phyloP scores from a whole-genome alignment of 2,329 filamentous ascomycete species.

The Harringtonia aguacate region DNA sequence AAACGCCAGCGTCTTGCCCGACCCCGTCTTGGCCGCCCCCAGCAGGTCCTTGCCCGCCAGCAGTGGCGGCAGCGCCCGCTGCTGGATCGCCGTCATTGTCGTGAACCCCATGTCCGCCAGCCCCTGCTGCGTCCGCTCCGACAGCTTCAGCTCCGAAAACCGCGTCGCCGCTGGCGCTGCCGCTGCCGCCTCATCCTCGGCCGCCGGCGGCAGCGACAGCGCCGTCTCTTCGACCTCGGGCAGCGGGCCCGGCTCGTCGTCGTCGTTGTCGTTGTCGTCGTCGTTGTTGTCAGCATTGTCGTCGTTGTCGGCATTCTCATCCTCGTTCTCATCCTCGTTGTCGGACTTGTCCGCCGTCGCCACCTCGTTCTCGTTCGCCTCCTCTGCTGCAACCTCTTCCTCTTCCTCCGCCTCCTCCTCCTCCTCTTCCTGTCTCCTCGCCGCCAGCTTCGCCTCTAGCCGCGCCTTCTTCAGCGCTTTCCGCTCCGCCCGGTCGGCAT shows the following conservation, averaged over 20 bases:
- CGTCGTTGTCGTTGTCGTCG: slow-evolving; percentile 6
- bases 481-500: slow-evolving; percentile 4
- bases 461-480: slow-evolving; percentile 12
- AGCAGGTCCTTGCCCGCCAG: slow-evolving; percentile 83
- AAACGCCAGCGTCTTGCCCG: slow-evolving; percentile 92
- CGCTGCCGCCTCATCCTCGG: slow-evolving; percentile 46
- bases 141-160: slow-evolving; percentile 75
- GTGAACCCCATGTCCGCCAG: slow-evolving; percentile 88
- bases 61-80: slow-evolving; percentile 74
- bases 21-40: slow-evolving; percentile 83
- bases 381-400: neutral
- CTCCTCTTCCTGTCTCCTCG: slow-evolving; percentile 4
- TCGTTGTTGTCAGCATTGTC: slow-evolving; percentile 7
- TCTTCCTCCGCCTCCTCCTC: slow-evolving; percentile 4
- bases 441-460: neutral
- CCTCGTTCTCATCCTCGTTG: slow-evolving; percentile 10
- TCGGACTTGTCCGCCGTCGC: slow-evolving; percentile 8
- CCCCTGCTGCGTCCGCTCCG: slow-evolving; percentile 78
- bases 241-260: slow-evolving; percentile 9
- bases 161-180: slow-evolving; percentile 43
- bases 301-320: slow-evolving; percentile 12
- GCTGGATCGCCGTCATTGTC: slow-evolving; percentile 93
- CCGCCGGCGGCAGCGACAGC: slow-evolving; percentile 42
- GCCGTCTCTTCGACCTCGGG: slow-evolving; percentile 21
- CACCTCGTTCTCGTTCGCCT: neutral